phyloP scores from a whole-genome alignment of 805 yeast species.

The Barnettozyma botsteinii region DNA sequence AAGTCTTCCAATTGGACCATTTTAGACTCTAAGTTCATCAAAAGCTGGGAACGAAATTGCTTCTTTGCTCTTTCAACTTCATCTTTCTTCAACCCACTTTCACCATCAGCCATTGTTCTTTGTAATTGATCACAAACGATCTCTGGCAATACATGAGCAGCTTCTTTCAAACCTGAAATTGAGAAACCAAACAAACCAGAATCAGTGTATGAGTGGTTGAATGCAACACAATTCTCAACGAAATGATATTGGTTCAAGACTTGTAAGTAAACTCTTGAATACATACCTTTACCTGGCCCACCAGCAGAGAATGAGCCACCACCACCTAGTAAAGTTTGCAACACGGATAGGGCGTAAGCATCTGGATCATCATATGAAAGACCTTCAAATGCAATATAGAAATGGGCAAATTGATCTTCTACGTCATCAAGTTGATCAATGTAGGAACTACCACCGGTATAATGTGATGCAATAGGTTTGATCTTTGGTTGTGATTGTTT shows the following conservation, averaged over 20 bases:
- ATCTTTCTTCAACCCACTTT: slow-evolving; percentile 55
- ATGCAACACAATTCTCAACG: slow-evolving; percentile 81
- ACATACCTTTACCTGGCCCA: slow-evolving; percentile 99
- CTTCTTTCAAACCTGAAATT: slow-evolving; percentile 77
- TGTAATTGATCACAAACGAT: slow-evolving; percentile 63
- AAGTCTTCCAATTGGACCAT: slow-evolving; percentile 92
- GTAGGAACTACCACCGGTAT: slow-evolving; percentile 55
- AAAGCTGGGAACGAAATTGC: slow-evolving; percentile 77
- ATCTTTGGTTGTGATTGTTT: slow-evolving; percentile 26
- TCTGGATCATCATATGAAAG: slow-evolving; percentile 78
- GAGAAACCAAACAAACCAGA: slow-evolving; percentile 90
- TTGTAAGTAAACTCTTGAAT: slow-evolving; percentile 84
- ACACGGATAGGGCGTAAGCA: slow-evolving; percentile 81
- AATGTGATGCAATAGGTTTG: slow-evolving; percentile 36
- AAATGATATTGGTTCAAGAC: slow-evolving; percentile 89
- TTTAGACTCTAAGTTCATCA: slow-evolving; percentile 91
- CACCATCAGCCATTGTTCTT: slow-evolving; percentile 40
- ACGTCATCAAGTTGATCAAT: slow-evolving; percentile 57
- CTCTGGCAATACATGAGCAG: slow-evolving; percentile 79
- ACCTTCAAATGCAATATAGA: slow-evolving; percentile 86
- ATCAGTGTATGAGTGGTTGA: slow-evolving; percentile 86
- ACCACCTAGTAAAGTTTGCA: slow-evolving; percentile 90
- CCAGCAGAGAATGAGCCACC: slow-evolving; percentile 98
- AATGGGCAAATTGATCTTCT: slow-evolving; percentile 75
- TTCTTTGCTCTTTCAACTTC: slow-evolving; percentile 90